Base-by-base conservation (phyloP, 129 eudicot genomes). In the Silybum marianum region DNA sequence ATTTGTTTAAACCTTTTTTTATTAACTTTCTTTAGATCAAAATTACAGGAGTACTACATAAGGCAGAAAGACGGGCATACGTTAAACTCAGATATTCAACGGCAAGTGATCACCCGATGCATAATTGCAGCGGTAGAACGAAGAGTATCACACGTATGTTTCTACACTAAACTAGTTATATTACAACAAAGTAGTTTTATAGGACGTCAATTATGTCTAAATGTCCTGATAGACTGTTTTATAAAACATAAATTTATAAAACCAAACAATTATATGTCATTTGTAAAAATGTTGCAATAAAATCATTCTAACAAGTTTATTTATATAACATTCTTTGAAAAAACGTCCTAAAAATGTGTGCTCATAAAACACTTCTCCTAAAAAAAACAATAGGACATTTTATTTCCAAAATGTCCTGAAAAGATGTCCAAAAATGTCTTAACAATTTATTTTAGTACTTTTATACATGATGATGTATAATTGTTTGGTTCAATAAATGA, bases 61-160 rank as follows among this genome's bases (percentile, higher is more conserved):
- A 90, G 87, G 74, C 88, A 86, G 74, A 86, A 84, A 70, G 90
- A 90, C 46, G 98, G 99, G 44, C 80, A 81, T 78, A 82, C 88
- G 21, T 30, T 91, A 48, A 84, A 75, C 51, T 48, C 93, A 0
- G 92, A 85, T 19, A 74, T 42, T 14, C 95, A 91, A 82, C 92
- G 90, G 77, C 88, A 76, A 3, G 83, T 78, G 54, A 81, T 95
- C 66, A 86, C 79, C 9, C 85, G 88, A 78, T 86, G 98, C 87
- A 87, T 95, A 80, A 87, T 87, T 54, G 98, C 99, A n/a, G 98
- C 97, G 7, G 89, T 92, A 12, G 93, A 93, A 79, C 87, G 99
- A 77, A 85, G 99, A 77, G 88, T 80, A 36, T 89, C 97, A 14
- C 87, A 95, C 54, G 98, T 93, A 88, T 2, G 86, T 84, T 18